Percentiles rank a stretch among this genome's conserved stretches.
phyloP scores from a whole-genome alignment of 176 grass and related monocot species.

The Canna indica region DNA sequence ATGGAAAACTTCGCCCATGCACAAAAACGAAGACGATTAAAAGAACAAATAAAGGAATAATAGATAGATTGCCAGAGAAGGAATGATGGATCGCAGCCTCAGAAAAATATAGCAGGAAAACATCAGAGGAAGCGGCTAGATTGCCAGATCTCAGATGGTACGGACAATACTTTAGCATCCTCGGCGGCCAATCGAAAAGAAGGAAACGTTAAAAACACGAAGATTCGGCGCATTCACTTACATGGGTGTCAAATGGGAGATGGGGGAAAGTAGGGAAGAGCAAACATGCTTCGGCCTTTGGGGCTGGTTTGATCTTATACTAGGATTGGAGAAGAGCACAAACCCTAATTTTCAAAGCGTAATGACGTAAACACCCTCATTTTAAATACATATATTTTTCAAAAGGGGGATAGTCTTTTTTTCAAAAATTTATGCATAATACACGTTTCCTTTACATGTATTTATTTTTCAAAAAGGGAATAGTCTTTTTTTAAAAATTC shows the following conservation, averaged over 20 bases:
- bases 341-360: background rate
- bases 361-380: background rate
- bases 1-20: too few species aligned
- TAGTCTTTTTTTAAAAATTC: too few species aligned
- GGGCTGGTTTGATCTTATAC: background rate
- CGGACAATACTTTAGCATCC: background rate
- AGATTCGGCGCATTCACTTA: background rate
- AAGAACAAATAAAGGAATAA: background rate
- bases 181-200: background rate
- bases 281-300: too few species aligned
- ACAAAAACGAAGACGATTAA: too few species aligned
- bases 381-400: too few species aligned
- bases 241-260: too few species aligned
- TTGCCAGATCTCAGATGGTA: slow-evolving; percentile 1
- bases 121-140: background rate
- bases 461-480: too few species aligned
- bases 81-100: background rate
- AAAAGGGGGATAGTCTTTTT: too few species aligned
- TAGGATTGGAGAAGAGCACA: background rate
- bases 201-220: too few species aligned
- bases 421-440: too few species aligned
- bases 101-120: background rate
- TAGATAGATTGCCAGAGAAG: too few species aligned
- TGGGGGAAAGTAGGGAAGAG: background rate
- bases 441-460: too few species aligned